Percentiles rank a stretch among this genome's conserved stretches.
Evolutionary conservation across 192 early-diverging fungal species (phyloP).

Genomic region (Mortierella hygrophila): DNA sequence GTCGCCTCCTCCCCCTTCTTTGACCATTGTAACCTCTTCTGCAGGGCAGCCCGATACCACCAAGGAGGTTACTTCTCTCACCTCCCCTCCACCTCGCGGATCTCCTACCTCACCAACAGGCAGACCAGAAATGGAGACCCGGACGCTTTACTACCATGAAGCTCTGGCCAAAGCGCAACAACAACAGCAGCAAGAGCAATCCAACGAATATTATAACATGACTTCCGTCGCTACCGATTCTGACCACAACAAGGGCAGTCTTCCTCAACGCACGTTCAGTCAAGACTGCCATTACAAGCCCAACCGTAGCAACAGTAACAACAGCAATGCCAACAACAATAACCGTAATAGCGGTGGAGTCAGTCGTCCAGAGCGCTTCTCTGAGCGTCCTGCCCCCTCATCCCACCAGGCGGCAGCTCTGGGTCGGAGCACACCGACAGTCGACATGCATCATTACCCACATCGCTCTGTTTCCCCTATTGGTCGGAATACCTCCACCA

Average conservation of each 20-base stretch:
- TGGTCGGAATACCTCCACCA: background rate
- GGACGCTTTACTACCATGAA: conserved; percentile 45
- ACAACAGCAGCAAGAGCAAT: conserved; percentile 15
- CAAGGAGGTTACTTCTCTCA: background rate
- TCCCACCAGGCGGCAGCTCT: background rate
- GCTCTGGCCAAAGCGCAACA: conserved; percentile 40
- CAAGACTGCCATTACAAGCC: conserved; percentile 16
- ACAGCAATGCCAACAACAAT: background rate
- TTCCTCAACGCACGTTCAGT: conserved; percentile 15
- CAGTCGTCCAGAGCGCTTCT: background rate
- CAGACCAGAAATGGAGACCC: conserved; percentile 8
- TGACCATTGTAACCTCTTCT: background rate
- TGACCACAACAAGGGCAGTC: background rate
- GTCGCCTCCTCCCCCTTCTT: background rate
- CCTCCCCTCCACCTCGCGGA: background rate
- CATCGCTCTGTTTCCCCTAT: background rate
- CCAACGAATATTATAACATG: conserved; percentile 6
- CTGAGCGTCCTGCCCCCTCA: background rate
- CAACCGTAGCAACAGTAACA: background rate
- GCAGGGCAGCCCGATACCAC: background rate
- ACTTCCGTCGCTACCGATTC: background rate
- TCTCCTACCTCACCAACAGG: background rate
- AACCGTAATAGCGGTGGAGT: background rate
- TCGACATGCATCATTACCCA: background rate
- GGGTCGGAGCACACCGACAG: background rate